phyloP scores from a whole-genome alignment of 2,329 filamentous ascomycete genomes.

The Periconia digitata region DNA sequence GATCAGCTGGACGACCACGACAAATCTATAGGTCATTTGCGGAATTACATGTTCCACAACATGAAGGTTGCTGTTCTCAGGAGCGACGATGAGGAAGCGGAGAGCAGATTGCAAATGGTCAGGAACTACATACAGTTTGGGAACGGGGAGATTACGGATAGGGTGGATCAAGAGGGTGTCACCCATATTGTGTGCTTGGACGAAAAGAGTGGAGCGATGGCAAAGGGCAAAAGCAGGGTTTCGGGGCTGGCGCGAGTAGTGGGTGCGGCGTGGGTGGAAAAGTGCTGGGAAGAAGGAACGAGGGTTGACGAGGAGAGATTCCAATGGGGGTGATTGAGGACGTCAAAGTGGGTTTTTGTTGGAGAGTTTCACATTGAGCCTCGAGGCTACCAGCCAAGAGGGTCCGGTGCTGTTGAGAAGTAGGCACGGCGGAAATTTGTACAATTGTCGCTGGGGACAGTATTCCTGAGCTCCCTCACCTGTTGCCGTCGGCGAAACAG shows the following conservation, averaged over 20 bases:
- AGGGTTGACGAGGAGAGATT: slow-evolving; percentile 67
- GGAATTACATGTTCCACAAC: slow-evolving; percentile 35
- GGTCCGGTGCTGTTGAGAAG: no score
- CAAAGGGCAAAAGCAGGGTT: slow-evolving; percentile 44
- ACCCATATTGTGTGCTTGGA: slow-evolving; percentile 60
- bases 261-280: slow-evolving; percentile 69
- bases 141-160: slow-evolving; percentile 60
- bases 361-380: no score
- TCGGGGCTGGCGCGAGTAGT: slow-evolving; percentile 68
- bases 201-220: slow-evolving; percentile 13
- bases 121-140: slow-evolving; percentile 68
- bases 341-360: no score
- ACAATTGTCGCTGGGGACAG: no score
- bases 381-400: no score
- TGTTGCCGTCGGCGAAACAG: no score
- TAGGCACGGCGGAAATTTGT: no score
- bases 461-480: no score
- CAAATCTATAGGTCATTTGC: slow-evolving; percentile 23
- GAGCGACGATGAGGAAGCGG: slow-evolving; percentile 14
- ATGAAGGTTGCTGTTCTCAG: slow-evolving; percentile 17
- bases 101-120: slow-evolving; percentile 43
- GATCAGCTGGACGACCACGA: slow-evolving; percentile 32
- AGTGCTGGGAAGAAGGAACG: slow-evolving; percentile 78
- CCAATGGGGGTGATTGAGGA: slow-evolving; percentile 30
- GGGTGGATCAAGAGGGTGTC: slow-evolving; percentile 55